Evolutionary conservation across 108 stramenopile genomes (phyloP).

Genomic region (Fragilaria crotonensis): DNA sequence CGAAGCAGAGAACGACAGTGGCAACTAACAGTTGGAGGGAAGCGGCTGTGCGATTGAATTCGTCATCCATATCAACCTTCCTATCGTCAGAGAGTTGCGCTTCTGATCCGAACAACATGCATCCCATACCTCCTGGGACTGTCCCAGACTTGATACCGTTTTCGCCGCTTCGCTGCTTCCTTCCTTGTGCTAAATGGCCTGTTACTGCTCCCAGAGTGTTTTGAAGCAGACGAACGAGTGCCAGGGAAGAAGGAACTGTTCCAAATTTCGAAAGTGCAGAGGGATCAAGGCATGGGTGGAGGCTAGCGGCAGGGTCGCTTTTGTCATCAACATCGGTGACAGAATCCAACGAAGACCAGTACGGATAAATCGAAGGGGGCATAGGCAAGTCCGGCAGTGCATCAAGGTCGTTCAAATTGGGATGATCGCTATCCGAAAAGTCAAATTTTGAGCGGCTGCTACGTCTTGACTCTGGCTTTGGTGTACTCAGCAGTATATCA

Average conservation of each 20-base stretch:
- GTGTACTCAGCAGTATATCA: background rate
- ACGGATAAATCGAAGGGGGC: constrained; percentile 20
- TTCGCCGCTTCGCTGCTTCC: too few species aligned
- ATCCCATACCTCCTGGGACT: constrained; percentile 32
- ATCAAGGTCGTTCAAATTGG: too few species aligned
- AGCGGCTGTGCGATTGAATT: background rate
- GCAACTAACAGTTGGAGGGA: constrained; percentile 37
- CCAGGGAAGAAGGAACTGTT: constrained; percentile 53
- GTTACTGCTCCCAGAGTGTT: constrained; percentile 1
- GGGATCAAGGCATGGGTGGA: constrained; percentile 47
- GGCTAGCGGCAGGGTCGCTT: background rate
- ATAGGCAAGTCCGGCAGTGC: constrained; percentile 30
- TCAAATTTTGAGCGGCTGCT: too few species aligned
- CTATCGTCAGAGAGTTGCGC: constrained; percentile 4
- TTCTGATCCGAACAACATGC: constrained; percentile 17
- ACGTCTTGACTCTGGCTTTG: too few species aligned
- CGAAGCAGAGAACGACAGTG: constrained; percentile 12
- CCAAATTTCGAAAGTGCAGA: constrained; percentile 50
- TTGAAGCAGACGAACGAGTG: constrained; percentile 49
- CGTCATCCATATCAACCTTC: background rate
- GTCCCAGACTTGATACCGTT: constrained; percentile 4
- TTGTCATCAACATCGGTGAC: constrained; percentile 9
- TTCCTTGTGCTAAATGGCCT: too few species aligned
- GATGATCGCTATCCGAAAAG: too few species aligned
- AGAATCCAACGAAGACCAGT: constrained; percentile 1